Conservation (phyloP, 2,329 filamentous ascomycete species). For the Penicillium freii region DNA sequence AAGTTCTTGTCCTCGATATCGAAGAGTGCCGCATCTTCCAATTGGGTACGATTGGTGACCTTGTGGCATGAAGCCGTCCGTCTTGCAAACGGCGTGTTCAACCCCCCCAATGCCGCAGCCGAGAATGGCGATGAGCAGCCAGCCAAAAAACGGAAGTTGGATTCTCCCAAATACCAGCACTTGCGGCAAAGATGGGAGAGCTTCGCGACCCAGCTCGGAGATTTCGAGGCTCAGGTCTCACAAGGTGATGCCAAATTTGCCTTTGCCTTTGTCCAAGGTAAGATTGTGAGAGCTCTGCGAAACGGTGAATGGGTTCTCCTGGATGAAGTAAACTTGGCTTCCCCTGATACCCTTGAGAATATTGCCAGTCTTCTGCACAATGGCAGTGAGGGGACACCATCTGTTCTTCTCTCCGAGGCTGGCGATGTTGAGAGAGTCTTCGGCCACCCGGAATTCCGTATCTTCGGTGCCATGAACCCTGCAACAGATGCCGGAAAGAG, state of each 20-base stretch:
- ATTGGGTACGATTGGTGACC: conserved; percentile 83
- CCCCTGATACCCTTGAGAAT: conserved; percentile 89
- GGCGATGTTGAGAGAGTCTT: conserved; percentile 87
- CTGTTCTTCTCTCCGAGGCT: conserved; percentile 85
- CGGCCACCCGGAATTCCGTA: conserved; percentile 87
- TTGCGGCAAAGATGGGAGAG: conserved; percentile 74
- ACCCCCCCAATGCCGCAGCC: conserved; percentile 48
- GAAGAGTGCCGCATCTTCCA: conserved; percentile 74
- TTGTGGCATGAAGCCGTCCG: conserved; percentile 86
- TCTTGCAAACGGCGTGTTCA: conserved; percentile 74
- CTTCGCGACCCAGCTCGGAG: conserved; percentile 71
- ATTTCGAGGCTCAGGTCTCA: conserved; percentile 74
- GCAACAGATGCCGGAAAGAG: conserved; percentile 96
- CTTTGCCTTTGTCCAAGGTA: conserved; percentile 94
- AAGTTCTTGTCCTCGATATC: conserved; percentile 78
- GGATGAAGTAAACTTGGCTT: conserved; percentile 95
- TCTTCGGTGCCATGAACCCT: conserved; percentile 99
- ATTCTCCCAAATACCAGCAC: conserved; percentile 50
- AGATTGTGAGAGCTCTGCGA: conserved; percentile 89
- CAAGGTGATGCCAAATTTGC: conserved; percentile 75
- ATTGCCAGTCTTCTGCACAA: conserved; percentile 82
- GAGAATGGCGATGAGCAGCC: conserved; percentile 55
- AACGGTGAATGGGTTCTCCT: conserved; percentile 97
- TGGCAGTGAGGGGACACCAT: conserved; percentile 69
- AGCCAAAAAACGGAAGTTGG: conserved; percentile 68